These are phyloP conservation scores for Vaccinium darrowii DNA, from an alignment of 148 eudicot species.

Conservation along the genomic window DNA sequence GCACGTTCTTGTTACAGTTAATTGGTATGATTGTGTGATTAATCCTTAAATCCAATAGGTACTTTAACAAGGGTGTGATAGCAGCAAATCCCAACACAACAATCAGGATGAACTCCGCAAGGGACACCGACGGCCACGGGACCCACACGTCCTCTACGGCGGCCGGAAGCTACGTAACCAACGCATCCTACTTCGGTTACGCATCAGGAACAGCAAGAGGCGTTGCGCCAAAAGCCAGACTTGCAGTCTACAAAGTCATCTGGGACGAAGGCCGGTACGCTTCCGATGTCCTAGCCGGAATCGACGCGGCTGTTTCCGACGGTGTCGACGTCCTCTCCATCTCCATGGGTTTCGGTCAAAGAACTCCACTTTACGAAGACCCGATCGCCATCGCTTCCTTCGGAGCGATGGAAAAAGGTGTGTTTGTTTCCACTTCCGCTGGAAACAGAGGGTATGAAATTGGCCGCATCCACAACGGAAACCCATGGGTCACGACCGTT, in stretches of 20 bases:
- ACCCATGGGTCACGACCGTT: constrained; percentile 36
- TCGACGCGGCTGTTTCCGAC: constrained; percentile 32
- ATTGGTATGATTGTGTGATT: background rate
- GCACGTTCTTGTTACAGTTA: no score
- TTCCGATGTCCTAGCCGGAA: constrained; percentile 34
- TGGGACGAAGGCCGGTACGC: constrained; percentile 24
- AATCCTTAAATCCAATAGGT: background rate
- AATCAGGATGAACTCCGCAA: constrained; percentile 5
- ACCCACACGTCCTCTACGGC: background rate
- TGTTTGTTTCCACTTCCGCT: constrained; percentile 31
- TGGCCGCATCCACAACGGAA: constrained; percentile 23
- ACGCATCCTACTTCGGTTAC: constrained; percentile 1
- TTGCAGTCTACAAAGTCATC: constrained; percentile 31
- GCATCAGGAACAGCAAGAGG: constrained; percentile 33
- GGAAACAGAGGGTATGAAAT: constrained; percentile 13
- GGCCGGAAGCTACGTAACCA: background rate
- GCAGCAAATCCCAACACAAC: background rate
- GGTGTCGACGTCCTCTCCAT: constrained; percentile 37
- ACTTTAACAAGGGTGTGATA: constrained; percentile 1
- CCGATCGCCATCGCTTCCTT: constrained; percentile 34
- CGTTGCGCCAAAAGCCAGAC: constrained; percentile 22
- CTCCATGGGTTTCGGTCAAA: constrained; percentile 22
- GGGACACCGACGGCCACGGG: background rate
- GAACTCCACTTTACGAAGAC: constrained; percentile 20
- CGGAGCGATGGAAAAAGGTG: constrained; percentile 36